These are phyloP conservation scores for Ophiocordyceps camponoti-saundersi DNA, from an alignment of 2,329 filamentous ascomycete species.

Conservation along the genomic window DNA sequence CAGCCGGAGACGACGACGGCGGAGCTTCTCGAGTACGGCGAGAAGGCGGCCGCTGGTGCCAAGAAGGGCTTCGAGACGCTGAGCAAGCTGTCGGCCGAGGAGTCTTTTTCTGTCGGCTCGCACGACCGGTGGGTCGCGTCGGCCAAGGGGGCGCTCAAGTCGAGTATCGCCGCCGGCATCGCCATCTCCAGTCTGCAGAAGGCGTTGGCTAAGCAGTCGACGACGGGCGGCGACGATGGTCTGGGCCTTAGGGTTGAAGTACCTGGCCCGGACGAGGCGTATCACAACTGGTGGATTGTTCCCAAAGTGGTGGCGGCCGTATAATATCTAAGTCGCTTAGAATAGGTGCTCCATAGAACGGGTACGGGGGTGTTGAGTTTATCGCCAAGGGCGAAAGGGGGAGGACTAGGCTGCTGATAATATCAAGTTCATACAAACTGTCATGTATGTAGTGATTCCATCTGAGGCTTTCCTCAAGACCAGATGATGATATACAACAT, in stretches of 20 bases:
- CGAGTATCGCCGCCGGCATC: constrained; percentile 55
- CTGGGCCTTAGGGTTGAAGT: constrained; percentile 32
- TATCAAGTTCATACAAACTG: too few species aligned
- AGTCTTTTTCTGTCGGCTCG: constrained; percentile 37
- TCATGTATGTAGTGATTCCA: too few species aligned
- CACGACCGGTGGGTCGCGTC: constrained; percentile 45
- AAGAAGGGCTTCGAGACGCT: constrained; percentile 40
- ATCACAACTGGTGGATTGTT: constrained; percentile 50
- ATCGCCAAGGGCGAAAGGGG: too few species aligned
- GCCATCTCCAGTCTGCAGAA: constrained; percentile 44
- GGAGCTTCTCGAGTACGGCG: constrained; percentile 26
- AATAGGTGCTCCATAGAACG: too few species aligned
- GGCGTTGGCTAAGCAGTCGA: constrained; percentile 22
- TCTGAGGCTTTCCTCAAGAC: too few species aligned
- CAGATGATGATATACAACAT: too few species aligned
- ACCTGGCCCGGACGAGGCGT: constrained; percentile 32
- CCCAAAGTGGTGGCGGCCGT: constrained; percentile 23
- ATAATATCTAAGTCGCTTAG: neutral
- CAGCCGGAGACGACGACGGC: constrained; percentile 20
- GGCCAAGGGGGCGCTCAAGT: constrained; percentile 43
- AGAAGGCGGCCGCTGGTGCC: constrained; percentile 26
- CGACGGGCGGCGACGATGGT: constrained; percentile 8
- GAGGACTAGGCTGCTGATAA: too few species aligned
- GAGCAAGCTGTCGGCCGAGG: constrained; percentile 29
- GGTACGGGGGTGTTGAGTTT: too few species aligned